Evolutionary conservation across 2,329 filamentous ascomycete species (phyloP).

Genomic region (Aspergillus uvarum): DNA sequence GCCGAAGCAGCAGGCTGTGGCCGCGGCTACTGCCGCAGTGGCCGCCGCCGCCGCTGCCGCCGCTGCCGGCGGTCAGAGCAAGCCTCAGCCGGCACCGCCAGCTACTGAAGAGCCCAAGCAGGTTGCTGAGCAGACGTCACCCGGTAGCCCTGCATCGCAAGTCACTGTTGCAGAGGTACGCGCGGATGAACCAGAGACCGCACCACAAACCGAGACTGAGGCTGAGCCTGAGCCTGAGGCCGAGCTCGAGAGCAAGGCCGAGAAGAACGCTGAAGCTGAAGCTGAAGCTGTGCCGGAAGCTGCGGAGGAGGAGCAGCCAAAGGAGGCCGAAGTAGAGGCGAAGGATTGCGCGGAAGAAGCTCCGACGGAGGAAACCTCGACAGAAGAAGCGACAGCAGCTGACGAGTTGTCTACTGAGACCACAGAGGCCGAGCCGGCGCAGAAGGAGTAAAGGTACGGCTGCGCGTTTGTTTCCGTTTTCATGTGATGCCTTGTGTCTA

Average conservation of each 20-base stretch:
- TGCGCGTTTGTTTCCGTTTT: neutral
- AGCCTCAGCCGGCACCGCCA: slow-evolving; percentile 18
- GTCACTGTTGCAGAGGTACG: slow-evolving; percentile 22
- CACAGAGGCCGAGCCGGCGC: slow-evolving; percentile 8
- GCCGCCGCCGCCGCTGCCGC: slow-evolving; percentile 3
- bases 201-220: neutral
- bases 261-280: neutral
- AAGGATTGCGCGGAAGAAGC: slow-evolving; percentile 3
- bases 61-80: neutral
- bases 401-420: slow-evolving; percentile 1
- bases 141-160: slow-evolving; percentile 15
- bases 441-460: slow-evolving; percentile 12
- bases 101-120: slow-evolving; percentile 11
- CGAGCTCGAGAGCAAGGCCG: neutral
- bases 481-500: slow-evolving; percentile 13
- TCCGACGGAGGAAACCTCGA: neutral
- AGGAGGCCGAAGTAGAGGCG: slow-evolving; percentile 10
- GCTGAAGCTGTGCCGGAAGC: neutral
- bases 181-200: slow-evolving; percentile 16
- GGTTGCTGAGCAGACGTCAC: neutral
- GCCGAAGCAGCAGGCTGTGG: slow-evolving; percentile 17
- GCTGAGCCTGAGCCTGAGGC: neutral
- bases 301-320: slow-evolving; percentile 12
- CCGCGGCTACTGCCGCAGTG: slow-evolving; percentile 11
- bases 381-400: neutral